Conservation (phyloP, 306 rosid species). For the Urtica urens region DNA sequence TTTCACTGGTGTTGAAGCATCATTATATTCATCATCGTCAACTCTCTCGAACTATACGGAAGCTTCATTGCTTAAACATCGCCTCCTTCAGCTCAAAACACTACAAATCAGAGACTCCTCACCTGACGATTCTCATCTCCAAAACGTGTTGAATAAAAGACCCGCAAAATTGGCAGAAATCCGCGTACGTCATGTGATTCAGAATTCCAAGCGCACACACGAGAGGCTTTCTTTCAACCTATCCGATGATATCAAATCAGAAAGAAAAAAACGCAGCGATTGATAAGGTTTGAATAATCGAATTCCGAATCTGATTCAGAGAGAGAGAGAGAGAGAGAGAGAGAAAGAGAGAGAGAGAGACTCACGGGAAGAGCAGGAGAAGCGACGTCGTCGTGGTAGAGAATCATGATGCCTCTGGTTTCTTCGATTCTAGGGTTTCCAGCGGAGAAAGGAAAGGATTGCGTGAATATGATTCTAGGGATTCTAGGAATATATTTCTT, state of each 20-base stretch:
- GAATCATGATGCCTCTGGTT: slow-evolving; percentile 79
- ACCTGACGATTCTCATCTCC: slow-evolving; percentile 94
- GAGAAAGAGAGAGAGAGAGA: too few relatives aligned
- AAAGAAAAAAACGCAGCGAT: not conserved
- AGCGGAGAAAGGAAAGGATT: slow-evolving; percentile 71
- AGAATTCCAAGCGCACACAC: slow-evolving; percentile 82
- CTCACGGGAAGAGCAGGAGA: slow-evolving; percentile 50
- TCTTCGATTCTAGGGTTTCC: slow-evolving; percentile 99
- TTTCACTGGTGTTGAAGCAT: too few relatives aligned
- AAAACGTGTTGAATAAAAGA: slow-evolving; percentile 69
- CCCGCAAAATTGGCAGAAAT: slow-evolving; percentile 87
- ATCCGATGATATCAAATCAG: slow-evolving; percentile 3
- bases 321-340: not conserved
- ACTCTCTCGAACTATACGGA: too few relatives aligned
- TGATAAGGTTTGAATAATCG: too few relatives aligned
- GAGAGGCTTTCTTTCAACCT: slow-evolving; percentile 70
- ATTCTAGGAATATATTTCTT: too few relatives aligned
- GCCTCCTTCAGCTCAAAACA: too few relatives aligned
- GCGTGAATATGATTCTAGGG: too few relatives aligned
- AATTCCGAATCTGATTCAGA: not conserved
- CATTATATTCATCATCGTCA: too few relatives aligned
- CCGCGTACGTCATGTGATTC: slow-evolving; percentile 90
- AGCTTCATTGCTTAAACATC: too few relatives aligned
- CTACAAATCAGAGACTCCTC: not conserved
- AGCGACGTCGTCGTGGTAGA: slow-evolving; percentile 33